These are phyloP conservation scores for Syzygium grande DNA, from an alignment of 345 rosid species.

Conservation along the genomic window DNA sequence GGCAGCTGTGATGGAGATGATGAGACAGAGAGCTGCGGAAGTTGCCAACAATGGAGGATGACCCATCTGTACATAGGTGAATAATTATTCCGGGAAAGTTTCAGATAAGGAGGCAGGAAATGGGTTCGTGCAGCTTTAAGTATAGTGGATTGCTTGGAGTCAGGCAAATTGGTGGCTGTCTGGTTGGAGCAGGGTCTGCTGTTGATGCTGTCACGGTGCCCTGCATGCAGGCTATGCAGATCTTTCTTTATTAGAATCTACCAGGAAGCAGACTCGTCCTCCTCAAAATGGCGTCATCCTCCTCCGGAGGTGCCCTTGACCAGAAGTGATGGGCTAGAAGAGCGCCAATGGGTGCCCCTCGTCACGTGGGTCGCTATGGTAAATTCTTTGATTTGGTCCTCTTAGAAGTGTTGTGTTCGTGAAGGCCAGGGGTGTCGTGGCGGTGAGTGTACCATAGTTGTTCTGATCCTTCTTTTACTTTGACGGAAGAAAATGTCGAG, in stretches of 20 bases:
- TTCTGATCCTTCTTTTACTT: not conserved
- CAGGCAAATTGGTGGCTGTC: not conserved
- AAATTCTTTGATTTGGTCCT: not conserved
- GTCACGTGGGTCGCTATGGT: not conserved
- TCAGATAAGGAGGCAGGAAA: not conserved
- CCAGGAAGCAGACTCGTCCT: not conserved
- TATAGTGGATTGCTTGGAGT: not conserved
- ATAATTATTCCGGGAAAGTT: not conserved
- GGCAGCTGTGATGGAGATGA: conserved; percentile 99
- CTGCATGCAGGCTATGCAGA: not conserved
- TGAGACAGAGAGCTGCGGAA: conserved; percentile 99
- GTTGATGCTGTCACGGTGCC: not conserved
- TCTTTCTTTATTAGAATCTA: not conserved
- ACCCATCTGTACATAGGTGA: conserved; percentile 25
- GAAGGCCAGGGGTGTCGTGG: not conserved
- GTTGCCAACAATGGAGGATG: conserved; percentile 76
- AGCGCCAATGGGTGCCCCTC: not conserved
- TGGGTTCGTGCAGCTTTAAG: not conserved
- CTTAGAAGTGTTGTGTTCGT: not conserved
- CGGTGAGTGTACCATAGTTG: not conserved
- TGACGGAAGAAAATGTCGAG: not conserved
- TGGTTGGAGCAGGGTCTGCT: not conserved
- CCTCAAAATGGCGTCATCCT: not conserved
- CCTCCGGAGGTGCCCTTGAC: not conserved
- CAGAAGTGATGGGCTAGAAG: not conserved